Conservation (phyloP, 2,329 filamentous ascomycete species). For the Macrophomina tecta region DNA sequence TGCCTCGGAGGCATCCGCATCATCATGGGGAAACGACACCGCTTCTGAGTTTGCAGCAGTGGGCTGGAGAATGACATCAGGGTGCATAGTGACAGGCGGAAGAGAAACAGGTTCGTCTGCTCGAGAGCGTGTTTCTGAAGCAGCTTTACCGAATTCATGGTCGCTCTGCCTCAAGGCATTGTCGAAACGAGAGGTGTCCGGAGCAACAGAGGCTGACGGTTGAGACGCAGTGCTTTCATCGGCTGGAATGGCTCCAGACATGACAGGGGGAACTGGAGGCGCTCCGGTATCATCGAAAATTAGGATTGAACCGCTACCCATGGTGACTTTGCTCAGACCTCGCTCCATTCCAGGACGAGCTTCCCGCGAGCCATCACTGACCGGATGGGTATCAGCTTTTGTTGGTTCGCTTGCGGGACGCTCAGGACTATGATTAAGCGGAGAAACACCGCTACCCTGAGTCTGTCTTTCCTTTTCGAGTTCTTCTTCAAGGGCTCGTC, state of each 20-base stretch:
- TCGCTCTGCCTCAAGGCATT: constrained; percentile 18
- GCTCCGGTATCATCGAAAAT: constrained; percentile 75
- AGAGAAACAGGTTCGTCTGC: constrained; percentile 17
- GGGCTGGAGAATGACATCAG: constrained; percentile 2
- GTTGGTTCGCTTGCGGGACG: constrained; percentile 4
- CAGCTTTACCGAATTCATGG: neutral
- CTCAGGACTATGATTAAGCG: constrained; percentile 1
- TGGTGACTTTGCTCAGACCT: constrained; percentile 65
- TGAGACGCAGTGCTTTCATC: neutral
- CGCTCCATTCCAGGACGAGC: constrained; percentile 17
- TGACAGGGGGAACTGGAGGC: constrained; percentile 60
- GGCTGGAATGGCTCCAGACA: constrained; percentile 56
- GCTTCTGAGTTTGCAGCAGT: neutral
- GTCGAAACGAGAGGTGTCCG: constrained; percentile 16
- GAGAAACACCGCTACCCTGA: constrained; percentile 6
- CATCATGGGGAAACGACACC: neutral
- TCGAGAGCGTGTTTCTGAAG: constrained; percentile 1
- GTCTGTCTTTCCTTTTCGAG: constrained; percentile 38
- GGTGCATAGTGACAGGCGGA: constrained; percentile 24
- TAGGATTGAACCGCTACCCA: constrained; percentile 87
- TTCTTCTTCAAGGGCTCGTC: constrained; percentile 73
- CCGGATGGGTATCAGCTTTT: constrained; percentile 2
- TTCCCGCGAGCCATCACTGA: constrained; percentile 10
- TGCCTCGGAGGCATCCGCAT: neutral
- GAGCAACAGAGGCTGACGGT: constrained; percentile 5